Conservation (phyloP, 306 rosid species). For the Prunus armeniaca region DNA sequence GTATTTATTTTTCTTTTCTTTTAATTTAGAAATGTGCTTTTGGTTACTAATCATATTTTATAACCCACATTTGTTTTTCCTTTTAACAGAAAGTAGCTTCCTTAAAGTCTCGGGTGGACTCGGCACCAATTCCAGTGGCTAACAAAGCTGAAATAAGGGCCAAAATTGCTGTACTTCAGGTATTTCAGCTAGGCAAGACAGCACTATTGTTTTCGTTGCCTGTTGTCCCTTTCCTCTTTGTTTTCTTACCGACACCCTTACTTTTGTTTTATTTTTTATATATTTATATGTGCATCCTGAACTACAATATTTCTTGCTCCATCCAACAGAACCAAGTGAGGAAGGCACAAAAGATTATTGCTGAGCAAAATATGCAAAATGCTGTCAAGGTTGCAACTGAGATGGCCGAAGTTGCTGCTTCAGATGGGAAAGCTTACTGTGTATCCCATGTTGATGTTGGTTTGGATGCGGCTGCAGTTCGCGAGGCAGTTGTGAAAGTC, state of each 20-base stretch:
- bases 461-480: constrained; percentile 87
- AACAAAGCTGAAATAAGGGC: constrained; percentile 76
- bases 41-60: too few species aligned
- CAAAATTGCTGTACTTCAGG: constrained; percentile 76
- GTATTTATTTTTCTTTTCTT: not conserved
- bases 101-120: constrained; percentile 71
- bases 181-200: constrained; percentile 18
- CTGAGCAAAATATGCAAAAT: constrained; percentile 77
- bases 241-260: not conserved
- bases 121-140: constrained; percentile 80
- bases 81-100: constrained; percentile 66
- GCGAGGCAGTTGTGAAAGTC: constrained; percentile 86
- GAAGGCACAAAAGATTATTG: constrained; percentile 81
- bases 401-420: constrained; percentile 69
- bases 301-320: not conserved
- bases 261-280: not conserved
- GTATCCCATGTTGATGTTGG: constrained; percentile 80
- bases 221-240: not conserved
- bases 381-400: constrained; percentile 64
- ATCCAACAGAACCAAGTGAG: constrained; percentile 62
- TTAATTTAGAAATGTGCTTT: not conserved
- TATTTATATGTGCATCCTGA: not conserved
- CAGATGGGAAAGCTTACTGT: constrained; percentile 67
- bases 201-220: not conserved
- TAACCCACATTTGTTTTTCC: not conserved